Evolutionary conservation across 2,329 filamentous ascomycete genomes (phyloP).

Genomic region (Claviceps humidiphila): DNA sequence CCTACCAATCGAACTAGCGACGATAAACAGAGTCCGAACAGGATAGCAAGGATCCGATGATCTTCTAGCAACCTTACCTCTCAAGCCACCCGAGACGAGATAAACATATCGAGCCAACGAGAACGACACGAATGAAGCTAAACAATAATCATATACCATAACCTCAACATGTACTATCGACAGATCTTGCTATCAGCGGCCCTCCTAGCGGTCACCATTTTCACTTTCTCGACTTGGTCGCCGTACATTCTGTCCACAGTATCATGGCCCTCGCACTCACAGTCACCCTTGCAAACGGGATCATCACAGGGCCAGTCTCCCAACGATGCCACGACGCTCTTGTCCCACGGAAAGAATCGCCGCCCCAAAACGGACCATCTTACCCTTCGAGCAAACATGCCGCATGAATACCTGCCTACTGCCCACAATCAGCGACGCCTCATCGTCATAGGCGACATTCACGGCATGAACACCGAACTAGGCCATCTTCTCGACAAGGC

Average conservation of each 20-base stretch:
- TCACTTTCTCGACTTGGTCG: not conserved
- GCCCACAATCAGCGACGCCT: slow-evolving; percentile 41
- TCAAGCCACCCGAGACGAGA: not conserved
- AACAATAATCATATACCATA: no score
- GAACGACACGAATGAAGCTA: not conserved
- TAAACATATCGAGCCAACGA: not conserved
- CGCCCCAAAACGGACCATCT: slow-evolving; percentile 12
- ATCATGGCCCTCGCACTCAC: not conserved
- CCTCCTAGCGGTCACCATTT: not conserved
- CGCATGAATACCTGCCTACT: slow-evolving; percentile 19
- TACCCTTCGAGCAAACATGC: slow-evolving; percentile 18
- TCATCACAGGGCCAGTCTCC: not conserved
- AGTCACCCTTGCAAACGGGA: not conserved
- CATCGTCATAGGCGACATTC: slow-evolving; percentile 80
- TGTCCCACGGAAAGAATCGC: not conserved
- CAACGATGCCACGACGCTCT: not conserved
- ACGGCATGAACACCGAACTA: slow-evolving; percentile 66
- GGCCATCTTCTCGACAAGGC: slow-evolving; percentile 53
- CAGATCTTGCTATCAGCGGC: not conserved
- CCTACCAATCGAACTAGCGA: no score
- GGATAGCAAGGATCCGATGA: no score
- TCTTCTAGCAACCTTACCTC: no score
- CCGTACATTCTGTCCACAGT: not conserved
- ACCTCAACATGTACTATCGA: not conserved
- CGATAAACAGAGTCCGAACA: no score